A percentile compares a stretch with the other conserved stretches of the same genome.
These are phyloP conservation scores for Penicillium sp. DNA, from an alignment of 2,329 filamentous ascomycete species.

Conservation along the genomic window DNA sequence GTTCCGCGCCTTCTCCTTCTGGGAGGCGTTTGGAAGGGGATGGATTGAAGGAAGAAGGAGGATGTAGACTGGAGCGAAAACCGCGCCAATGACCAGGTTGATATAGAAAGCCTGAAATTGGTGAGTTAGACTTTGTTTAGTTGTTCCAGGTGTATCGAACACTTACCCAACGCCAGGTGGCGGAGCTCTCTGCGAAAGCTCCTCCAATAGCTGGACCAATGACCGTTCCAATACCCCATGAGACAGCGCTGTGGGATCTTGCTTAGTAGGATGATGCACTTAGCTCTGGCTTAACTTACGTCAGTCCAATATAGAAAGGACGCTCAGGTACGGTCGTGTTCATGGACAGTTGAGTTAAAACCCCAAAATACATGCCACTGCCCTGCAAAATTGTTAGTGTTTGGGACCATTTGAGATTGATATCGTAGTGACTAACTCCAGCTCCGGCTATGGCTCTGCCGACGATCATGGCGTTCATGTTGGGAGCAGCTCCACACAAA, in stretches of 20 bases:
- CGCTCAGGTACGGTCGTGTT: neutral
- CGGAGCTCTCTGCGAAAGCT: constrained; percentile 28
- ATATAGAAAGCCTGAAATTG: constrained; percentile 50
- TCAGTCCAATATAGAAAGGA: neutral
- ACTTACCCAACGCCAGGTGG: constrained; percentile 29
- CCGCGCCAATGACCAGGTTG: constrained; percentile 51
- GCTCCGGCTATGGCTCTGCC: neutral
- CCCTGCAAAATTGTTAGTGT: neutral
- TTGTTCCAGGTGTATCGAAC: neutral
- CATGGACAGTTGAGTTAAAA: neutral
- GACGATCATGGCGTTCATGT: neutral
- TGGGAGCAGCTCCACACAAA: neutral
- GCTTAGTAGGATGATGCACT: neutral
- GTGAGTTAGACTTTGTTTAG: neutral
- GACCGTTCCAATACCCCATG: constrained; percentile 6
- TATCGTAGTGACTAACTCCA: neutral
- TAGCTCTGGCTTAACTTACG: neutral
- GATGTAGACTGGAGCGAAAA: constrained; percentile 43
- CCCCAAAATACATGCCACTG: neutral
- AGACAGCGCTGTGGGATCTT: neutral
- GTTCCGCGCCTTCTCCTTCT: constrained; percentile 23
- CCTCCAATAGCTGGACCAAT: constrained; percentile 42
- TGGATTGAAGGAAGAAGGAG: constrained; percentile 39
- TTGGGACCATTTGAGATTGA: neutral
- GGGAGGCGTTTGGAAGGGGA: constrained; percentile 18